These are phyloP conservation scores for Cryomyces minteri DNA, from an alignment of 495 filamentous ascomycete species.

Conservation along the genomic window DNA sequence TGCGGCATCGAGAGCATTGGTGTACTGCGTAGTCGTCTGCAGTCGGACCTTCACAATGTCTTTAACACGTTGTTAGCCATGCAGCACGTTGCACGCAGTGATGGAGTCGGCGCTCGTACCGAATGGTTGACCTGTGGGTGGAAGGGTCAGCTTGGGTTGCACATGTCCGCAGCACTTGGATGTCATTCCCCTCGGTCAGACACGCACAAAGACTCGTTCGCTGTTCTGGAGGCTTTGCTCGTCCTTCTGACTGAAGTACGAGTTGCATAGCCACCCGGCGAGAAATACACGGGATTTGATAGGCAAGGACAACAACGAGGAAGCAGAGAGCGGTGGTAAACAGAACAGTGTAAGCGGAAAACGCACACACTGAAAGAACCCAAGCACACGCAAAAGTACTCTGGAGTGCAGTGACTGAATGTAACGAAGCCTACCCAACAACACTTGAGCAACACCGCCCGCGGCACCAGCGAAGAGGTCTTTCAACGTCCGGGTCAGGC, in stretches of 20 bases:
- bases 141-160: not conserved
- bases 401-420: not conserved
- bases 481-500: constrained; percentile 46
- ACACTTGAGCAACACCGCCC: constrained; percentile 84
- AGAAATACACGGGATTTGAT: not conserved
- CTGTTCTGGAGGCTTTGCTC: no score
- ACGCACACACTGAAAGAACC: not conserved
- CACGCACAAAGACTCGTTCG: no score
- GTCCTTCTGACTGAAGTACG: no score
- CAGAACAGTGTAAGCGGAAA: no score
- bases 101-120: constrained; percentile 23
- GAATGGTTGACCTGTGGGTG: constrained; percentile 69
- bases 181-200: no score
- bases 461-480: constrained; percentile 82
- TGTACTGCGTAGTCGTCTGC: constrained; percentile 71
- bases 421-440: constrained; percentile 46
- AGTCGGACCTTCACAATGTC: constrained; percentile 98
- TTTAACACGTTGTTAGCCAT: constrained; percentile 10
- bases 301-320: not conserved
- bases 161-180: no score
- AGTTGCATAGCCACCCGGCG: no score
- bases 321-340: not conserved
- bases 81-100: not conserved
- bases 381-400: not conserved
- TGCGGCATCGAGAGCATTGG: constrained; percentile 61